A percentile compares a stretch with the other conserved stretches of the same genome.
Conservation (phyloP, 2,329 filamentous ascomycete species). For the Clonostachys rhizophaga region DNA sequence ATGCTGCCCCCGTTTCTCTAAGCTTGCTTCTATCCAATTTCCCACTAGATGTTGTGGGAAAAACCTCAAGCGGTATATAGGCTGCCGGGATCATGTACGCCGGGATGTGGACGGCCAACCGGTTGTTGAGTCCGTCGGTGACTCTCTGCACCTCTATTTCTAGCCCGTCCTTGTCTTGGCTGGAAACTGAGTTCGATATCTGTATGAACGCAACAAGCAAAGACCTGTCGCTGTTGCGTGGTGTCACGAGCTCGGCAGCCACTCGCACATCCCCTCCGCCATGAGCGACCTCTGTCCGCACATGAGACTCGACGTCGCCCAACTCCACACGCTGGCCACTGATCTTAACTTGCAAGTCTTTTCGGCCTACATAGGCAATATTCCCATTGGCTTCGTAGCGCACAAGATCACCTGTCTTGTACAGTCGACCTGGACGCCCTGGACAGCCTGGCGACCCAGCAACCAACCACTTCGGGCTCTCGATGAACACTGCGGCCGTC, state of each 20-base stretch:
- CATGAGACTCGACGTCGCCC: constrained; percentile 31
- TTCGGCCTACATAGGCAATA: constrained; percentile 42
- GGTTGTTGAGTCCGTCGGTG: background rate
- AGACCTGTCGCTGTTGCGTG: background rate
- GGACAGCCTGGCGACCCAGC: constrained; percentile 15
- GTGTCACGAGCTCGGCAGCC: background rate
- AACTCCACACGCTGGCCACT: constrained; percentile 50
- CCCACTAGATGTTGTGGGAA: background rate
- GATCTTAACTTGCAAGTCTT: constrained; percentile 56
- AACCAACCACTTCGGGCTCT: constrained; percentile 1
- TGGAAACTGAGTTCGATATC: background rate
- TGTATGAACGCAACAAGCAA: background rate
- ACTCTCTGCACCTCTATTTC: background rate
- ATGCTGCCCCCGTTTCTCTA: too few relatives aligned
- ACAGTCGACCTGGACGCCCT: constrained; percentile 30
- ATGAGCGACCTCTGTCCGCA: constrained; percentile 2
- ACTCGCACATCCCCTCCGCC: background rate
- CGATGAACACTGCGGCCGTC: constrained; percentile 4
- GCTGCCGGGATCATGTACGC: background rate
- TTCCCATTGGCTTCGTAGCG: constrained; percentile 29
- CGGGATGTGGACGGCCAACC: background rate
- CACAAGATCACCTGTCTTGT: constrained; percentile 43
- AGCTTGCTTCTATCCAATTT: background rate
- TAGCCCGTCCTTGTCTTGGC: background rate
- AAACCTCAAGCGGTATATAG: background rate